These are phyloP conservation scores for Grosmannia clavigera DNA, from an alignment of 2,329 filamentous ascomycete genomes.

Conservation along the genomic window DNA sequence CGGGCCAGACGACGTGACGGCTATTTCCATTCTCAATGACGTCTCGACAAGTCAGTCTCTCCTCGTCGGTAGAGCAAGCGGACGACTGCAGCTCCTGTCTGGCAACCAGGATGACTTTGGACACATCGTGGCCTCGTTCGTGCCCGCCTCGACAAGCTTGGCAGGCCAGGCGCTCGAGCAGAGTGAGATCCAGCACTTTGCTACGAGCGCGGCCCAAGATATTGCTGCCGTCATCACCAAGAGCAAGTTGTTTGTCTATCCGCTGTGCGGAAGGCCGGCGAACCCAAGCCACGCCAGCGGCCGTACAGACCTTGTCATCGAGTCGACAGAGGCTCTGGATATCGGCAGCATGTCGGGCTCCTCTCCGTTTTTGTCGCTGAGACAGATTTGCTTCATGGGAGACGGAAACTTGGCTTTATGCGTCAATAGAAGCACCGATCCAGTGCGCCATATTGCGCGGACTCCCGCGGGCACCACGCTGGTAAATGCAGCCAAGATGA, in stretches of 20 bases:
- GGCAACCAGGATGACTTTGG: neutral
- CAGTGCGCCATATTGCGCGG: slow-evolving; percentile 21
- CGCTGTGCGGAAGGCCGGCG: neutral
- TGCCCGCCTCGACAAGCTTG: neutral
- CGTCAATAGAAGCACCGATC: slow-evolving; percentile 16
- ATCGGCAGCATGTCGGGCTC: neutral
- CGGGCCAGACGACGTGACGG: slow-evolving; percentile 2
- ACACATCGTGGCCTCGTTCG: neutral
- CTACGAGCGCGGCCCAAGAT: neutral
- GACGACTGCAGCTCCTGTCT: neutral
- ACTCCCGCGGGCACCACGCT: neutral
- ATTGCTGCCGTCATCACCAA: slow-evolving; percentile 1
- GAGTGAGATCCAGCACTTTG: slow-evolving; percentile 1
- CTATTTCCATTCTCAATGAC: neutral
- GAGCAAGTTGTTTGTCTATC: neutral
- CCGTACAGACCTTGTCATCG: neutral
- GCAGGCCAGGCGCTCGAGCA: neutral
- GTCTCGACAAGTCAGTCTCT: neutral
- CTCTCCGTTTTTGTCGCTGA: neutral
- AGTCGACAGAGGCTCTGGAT: neutral
- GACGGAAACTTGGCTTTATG: neutral
- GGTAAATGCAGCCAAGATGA: neutral
- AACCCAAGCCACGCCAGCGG: too few species aligned
- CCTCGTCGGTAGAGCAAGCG: slow-evolving; percentile 1
- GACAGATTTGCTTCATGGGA: slow-evolving; percentile 2